Base-by-base conservation (phyloP, 2,329 filamentous ascomycete species). In the Fusarium duplospermum region DNA sequence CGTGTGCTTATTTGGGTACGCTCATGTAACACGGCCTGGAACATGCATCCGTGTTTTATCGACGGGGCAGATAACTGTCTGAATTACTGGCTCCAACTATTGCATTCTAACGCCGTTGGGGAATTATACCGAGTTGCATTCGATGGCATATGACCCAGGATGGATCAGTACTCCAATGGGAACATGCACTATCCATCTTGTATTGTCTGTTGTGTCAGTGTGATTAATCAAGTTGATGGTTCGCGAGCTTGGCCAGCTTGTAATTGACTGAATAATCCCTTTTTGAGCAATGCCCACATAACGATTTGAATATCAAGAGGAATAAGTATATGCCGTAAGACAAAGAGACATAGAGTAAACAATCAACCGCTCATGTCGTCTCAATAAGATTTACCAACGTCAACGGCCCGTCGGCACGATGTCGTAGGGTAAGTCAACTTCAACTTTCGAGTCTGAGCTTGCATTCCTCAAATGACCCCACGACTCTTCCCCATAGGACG, bases 401-500 rank as follows among this genome's bases (percentile, higher is more conserved):
- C 35, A 59, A 29, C 57, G 57, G 35, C 24, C 35, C 22, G 18
- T 59, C 57, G 57, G 36, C 18, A 54, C 6, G 8, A 5, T 6
- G 18, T 8, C 73, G 33, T 50, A 74, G 71, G 71, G 71, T 74
- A 74, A 31, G 18, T 31, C 14, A 40, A 9, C 29, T 29, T 38
- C 2, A 24, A 27, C 38, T 22, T 47, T n/a, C 35, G 27, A 47
- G 24, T 27, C 24, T 52, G 42, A 8, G 14, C 42, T 47, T 16
- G 22, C 59, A 62, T 33, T 59, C 56, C 56, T 18, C 18, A 16
- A 35, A 42, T 33, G 38, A 45, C 54, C 62, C 54, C 35, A 57
- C 14, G 27, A 40, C 18, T 27, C n/a, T 42, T 64, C 68, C 67
- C 71, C 71, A 74, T 71, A 74, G 35, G 54, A 14, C 58, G 66